phyloP scores from a whole-genome alignment of 768 basidiomycete species.

The Leccinum barrowsii region DNA sequence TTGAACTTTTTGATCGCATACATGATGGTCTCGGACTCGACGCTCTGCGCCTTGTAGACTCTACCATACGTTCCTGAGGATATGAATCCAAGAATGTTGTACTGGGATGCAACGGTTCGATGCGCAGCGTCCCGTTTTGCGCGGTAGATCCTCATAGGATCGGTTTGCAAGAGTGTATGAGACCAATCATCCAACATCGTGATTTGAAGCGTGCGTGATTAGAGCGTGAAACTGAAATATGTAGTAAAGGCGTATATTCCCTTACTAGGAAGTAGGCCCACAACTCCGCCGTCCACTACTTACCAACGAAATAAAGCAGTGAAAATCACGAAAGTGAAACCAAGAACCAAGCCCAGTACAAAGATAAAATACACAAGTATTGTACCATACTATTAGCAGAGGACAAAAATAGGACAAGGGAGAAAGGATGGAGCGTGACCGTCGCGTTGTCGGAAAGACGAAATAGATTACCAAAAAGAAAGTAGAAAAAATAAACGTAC shows the following conservation, averaged over 20 bases:
- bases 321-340: neutral
- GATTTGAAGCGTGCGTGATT: neutral
- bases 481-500: neutral
- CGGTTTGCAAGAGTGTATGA: slow-evolving; percentile 38
- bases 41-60: slow-evolving; percentile 94
- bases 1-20: slow-evolving; percentile 99
- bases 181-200: slow-evolving; percentile 37
- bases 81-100: slow-evolving; percentile 93
- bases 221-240: neutral
- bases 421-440: neutral
- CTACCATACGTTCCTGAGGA: slow-evolving; percentile 97
- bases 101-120: slow-evolving; percentile 72
- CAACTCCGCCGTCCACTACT: neutral
- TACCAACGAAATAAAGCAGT: neutral
- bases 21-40: slow-evolving; percentile 63
- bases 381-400: neutral
- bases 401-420: neutral
- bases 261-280: no score
- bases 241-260: neutral
- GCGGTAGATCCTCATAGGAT: slow-evolving; percentile 86
- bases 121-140: slow-evolving; percentile 69
- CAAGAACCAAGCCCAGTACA: neutral
- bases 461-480: neutral
- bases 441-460: neutral
- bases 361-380: neutral